phyloP scores from a whole-genome alignment of 768 basidiomycete genomes.

The Lactarius akahatsu region DNA sequence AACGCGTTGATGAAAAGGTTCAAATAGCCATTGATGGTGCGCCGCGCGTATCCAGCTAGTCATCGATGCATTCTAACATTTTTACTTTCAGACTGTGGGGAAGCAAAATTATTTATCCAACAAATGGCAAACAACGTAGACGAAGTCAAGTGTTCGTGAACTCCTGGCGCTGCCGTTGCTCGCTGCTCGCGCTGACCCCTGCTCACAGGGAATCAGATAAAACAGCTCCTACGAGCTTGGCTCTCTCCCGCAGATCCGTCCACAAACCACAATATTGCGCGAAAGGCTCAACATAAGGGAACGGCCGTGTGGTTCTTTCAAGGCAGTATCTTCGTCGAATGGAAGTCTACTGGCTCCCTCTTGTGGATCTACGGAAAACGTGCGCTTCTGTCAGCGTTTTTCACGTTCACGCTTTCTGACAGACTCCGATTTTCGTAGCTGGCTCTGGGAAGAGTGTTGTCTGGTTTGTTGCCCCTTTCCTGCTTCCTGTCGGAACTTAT shows the following conservation, averaged over 20 bases:
- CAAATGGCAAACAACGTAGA: not conserved
- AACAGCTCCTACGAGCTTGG: not conserved
- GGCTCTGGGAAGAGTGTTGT: not conserved
- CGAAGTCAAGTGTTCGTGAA: not conserved
- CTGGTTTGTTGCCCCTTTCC: not conserved
- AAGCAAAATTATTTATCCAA: not conserved
- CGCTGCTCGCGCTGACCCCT: not conserved
- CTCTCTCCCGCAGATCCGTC: not conserved
- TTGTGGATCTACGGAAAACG: not conserved
- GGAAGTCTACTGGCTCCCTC: not conserved
- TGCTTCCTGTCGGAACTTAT: not conserved
- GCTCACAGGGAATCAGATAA: not conserved
- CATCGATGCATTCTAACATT: not conserved
- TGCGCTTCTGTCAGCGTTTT: not conserved
- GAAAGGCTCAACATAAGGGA: not conserved
- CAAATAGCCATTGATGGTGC: not conserved
- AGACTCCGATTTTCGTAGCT: not conserved
- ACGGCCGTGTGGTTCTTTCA: not conserved
- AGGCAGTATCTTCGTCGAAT: not conserved
- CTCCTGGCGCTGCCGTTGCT: not conserved
- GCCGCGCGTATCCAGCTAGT: not conserved
- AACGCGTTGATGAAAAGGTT: not conserved
- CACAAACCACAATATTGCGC: not conserved
- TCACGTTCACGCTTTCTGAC: not conserved
- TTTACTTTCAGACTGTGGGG: not conserved